These are phyloP conservation scores for Thermochaetoides thermophila DNA, from an alignment of 495 filamentous ascomycete species.

Conservation along the genomic window DNA sequence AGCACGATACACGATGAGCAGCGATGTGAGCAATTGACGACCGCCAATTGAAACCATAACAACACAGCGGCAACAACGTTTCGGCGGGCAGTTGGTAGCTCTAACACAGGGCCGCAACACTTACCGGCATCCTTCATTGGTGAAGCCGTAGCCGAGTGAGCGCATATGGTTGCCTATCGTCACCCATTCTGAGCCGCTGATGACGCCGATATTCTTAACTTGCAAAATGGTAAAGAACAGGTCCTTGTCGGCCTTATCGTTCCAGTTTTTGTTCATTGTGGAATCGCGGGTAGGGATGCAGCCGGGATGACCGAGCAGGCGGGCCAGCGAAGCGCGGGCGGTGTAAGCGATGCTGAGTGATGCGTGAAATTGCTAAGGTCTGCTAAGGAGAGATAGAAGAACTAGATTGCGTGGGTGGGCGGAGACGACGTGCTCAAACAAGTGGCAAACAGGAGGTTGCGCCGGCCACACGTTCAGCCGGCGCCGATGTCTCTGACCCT, in stretches of 20 bases:
- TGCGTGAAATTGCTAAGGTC: slow-evolving; percentile 19
- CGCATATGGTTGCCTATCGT: slow-evolving; percentile 39
- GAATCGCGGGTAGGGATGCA: no score
- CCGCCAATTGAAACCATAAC: slow-evolving; percentile 3
- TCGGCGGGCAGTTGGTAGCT: no score
- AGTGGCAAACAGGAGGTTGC: slow-evolving; percentile 6
- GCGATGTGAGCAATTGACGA: no score
- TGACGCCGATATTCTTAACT: slow-evolving; percentile 39
- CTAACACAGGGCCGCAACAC: slow-evolving; percentile 11
- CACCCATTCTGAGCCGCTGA: slow-evolving; percentile 38
- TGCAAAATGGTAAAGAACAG: slow-evolving; percentile 40
- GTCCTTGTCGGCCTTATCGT: slow-evolving; percentile 37
- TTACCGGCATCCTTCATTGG: slow-evolving; percentile 40
- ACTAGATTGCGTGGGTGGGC: slow-evolving; percentile 7
- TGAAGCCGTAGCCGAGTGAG: slow-evolving; percentile 35
- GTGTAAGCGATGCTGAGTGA: background rate
- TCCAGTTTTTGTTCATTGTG: slow-evolving; percentile 39
- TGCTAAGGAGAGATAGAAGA: slow-evolving; percentile 20
- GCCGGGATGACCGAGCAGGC: background rate
- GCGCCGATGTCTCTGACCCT: no score
- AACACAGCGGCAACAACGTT: no score
- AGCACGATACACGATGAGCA: background rate
- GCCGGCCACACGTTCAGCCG: slow-evolving; percentile 19
- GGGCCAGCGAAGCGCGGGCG: slow-evolving; percentile 6
- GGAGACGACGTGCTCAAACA: slow-evolving; percentile 12